Conservation (phyloP, 257 asterid genomes). For the Penstemon newberryi region DNA sequence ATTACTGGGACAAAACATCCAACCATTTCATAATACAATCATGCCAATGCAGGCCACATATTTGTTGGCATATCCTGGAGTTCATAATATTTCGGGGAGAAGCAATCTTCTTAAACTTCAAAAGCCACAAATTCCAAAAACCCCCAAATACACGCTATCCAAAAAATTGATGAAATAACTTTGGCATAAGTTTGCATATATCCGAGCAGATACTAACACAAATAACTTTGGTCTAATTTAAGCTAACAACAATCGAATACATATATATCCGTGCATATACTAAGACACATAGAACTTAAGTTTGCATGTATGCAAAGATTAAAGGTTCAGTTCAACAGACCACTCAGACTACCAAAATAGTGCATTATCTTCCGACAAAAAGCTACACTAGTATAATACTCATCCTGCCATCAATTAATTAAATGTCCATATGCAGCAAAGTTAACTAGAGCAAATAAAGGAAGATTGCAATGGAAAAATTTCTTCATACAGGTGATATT, state of each 20-base stretch:
- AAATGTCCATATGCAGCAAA: not conserved
- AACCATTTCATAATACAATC: not conserved
- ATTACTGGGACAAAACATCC: not conserved
- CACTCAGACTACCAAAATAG: not conserved
- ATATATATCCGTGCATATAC: too few relatives aligned
- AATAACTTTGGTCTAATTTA: too few relatives aligned
- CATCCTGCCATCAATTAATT: not conserved
- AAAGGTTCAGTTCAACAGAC: too few relatives aligned
- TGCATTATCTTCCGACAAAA: not conserved
- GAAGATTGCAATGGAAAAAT: not conserved
- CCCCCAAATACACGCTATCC: too few relatives aligned
- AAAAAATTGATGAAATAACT: not conserved
- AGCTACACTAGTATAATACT: not conserved
- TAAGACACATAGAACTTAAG: not conserved
- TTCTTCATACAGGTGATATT: conserved; percentile 51
- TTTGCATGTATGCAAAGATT: too few relatives aligned
- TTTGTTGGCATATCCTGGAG: not conserved
- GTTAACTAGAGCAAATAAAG: not conserved
- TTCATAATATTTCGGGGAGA: not conserved
- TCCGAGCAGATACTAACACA: not conserved
- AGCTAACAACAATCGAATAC: too few relatives aligned
- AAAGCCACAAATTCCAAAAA: too few relatives aligned
- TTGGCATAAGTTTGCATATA: not conserved
- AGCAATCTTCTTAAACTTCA: not conserved
- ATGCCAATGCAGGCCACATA: not conserved